These are phyloP conservation scores for Globisporangium nodosum DNA, from an alignment of 352 stramenopile genomes.

Conservation along the genomic window DNA sequence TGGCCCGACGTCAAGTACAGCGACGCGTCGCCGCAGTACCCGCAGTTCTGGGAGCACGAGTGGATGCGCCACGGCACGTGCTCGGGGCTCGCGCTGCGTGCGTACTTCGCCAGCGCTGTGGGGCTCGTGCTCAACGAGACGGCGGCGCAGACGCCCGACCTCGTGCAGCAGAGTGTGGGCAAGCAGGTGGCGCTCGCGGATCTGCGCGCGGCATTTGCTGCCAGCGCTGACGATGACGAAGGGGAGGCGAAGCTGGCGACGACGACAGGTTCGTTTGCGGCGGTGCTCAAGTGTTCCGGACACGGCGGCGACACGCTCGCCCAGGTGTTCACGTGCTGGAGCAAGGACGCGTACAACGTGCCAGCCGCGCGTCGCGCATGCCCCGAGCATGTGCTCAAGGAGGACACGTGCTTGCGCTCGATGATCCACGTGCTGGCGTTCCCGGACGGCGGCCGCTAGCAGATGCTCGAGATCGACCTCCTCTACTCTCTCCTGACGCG, in stretches of 20 bases:
- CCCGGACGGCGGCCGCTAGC: constrained; percentile 5
- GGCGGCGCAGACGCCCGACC: constrained; percentile 43
- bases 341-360: constrained; percentile 49
- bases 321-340: constrained; percentile 81
- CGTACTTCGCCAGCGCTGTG: constrained; percentile 85
- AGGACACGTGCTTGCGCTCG: constrained; percentile 60
- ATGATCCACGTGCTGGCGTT: constrained; percentile 60
- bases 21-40: constrained; percentile 44
- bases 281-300: constrained; percentile 24
- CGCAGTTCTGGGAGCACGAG: constrained; percentile 92
- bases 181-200: constrained; percentile 34
- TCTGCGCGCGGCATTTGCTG: constrained; percentile 38
- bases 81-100: constrained; percentile 75
- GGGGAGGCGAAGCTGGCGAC: not conserved
- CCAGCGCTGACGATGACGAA: not conserved
- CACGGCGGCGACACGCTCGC: constrained; percentile 42
- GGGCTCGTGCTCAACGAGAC: constrained; percentile 72
- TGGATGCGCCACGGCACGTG: constrained; percentile 93
- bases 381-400: constrained; percentile 51
- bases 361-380: constrained; percentile 51
- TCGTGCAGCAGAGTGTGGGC: constrained; percentile 61
- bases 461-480: not conserved
- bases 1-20: constrained; percentile 87
- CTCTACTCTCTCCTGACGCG: not conserved
- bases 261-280: not conserved